These are phyloP conservation scores for Leccinum rimulosum DNA, from an alignment of 768 basidiomycete genomes.

Conservation along the genomic window DNA sequence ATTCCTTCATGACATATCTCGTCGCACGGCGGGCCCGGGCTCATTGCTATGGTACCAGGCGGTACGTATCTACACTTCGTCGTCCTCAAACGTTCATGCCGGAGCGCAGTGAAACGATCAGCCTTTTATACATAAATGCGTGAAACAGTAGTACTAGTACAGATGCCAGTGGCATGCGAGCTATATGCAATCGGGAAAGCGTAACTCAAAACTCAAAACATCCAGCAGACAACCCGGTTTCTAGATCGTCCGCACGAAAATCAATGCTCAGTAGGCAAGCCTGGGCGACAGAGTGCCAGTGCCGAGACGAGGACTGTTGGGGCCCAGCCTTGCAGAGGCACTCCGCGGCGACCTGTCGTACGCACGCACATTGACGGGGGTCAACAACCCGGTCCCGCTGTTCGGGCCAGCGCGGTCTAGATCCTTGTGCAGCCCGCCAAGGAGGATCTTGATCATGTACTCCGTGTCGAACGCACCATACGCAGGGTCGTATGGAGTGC, in stretches of 20 bases:
- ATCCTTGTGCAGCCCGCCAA: conserved; percentile 25
- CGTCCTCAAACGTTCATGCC: not conserved
- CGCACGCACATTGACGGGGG: not conserved
- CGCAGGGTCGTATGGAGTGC: conserved; percentile 37
- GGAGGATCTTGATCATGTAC: conserved; percentile 36
- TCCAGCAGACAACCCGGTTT: not conserved
- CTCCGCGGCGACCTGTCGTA: not conserved
- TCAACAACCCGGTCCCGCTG: conserved; percentile 9
- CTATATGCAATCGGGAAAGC: not conserved
- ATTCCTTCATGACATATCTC: too few species aligned
- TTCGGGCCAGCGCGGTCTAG: conserved; percentile 13
- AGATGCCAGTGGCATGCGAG: not conserved
- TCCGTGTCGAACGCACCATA: conserved; percentile 33
- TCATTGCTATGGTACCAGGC: too few species aligned
- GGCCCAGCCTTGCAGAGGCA: conserved; percentile 6
- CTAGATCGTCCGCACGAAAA: not conserved
- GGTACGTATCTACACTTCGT: too few species aligned
- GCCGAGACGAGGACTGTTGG: conserved; percentile 13
- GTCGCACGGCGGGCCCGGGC: not conserved
- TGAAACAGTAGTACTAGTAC: not conserved
- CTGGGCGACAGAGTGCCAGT: conserved; percentile 5
- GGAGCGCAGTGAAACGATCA: not conserved
- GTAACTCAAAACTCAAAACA: not conserved
- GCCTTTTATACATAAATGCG: not conserved
- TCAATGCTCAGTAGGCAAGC: conserved; percentile 10